phyloP scores from a whole-genome alignment of 352 stramenopile species.

The Phytophthora pistaciae region DNA sequence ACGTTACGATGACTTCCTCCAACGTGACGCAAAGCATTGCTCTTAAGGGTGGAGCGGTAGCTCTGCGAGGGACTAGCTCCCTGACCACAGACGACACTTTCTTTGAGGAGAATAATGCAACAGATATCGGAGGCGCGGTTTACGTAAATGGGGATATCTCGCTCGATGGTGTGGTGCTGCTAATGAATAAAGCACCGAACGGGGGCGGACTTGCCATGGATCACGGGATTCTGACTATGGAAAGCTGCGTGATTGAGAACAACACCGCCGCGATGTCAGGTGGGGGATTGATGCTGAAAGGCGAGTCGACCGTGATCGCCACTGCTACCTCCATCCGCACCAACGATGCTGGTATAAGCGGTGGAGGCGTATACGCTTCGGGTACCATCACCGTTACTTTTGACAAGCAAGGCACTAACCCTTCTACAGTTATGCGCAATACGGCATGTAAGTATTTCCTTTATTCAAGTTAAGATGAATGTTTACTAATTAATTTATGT shows the following conservation, averaged over 20 bases:
- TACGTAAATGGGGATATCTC: conserved; percentile 21
- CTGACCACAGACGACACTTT: conserved; percentile 9
- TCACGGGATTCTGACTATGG: conserved; percentile 19
- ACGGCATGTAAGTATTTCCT: not conserved
- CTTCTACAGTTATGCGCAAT: not conserved
- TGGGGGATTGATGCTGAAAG: conserved; percentile 24
- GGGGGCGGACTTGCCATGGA: conserved; percentile 35
- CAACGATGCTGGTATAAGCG: conserved; percentile 18
- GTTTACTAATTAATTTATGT: not conserved
- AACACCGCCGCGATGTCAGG: conserved; percentile 24
- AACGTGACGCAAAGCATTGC: conserved; percentile 36
- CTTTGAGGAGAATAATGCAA: conserved; percentile 31
- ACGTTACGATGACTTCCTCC: conserved; percentile 24
- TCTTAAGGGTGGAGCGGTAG: conserved; percentile 33
- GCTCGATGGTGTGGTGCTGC: conserved; percentile 14
- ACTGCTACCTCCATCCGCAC: conserved; percentile 17
- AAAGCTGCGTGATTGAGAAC: conserved; percentile 13
- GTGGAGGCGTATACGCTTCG: conserved; percentile 27
- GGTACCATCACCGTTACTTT: conserved; percentile 23
- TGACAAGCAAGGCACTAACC: not conserved
- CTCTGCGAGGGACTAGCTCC: conserved; percentile 19
- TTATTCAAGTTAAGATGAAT: not conserved
- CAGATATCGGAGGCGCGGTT: conserved; percentile 25
- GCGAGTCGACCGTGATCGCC: conserved; percentile 1
- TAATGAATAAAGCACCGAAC: conserved; percentile 18